Conservation (phyloP, 495 filamentous ascomycete genomes). For the Penicillium mononematosum region DNA sequence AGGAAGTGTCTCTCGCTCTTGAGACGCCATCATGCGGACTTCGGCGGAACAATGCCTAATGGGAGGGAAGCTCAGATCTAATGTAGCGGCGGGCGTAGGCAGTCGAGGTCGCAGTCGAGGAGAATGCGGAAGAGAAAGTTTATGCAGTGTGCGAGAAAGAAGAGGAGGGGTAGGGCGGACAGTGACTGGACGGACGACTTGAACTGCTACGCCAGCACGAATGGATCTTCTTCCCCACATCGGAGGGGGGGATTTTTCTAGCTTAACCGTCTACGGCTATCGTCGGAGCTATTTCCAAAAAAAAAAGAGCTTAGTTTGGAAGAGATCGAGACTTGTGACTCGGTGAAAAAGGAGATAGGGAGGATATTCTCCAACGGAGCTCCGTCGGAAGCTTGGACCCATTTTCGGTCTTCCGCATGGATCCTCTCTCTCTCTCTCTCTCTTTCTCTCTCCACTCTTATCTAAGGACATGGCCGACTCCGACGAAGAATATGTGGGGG, state of each 20-base stretch:
- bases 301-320: neutral
- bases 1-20: constrained; percentile 54
- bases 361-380: constrained; percentile 24
- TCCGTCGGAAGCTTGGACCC: constrained; percentile 61
- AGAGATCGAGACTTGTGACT: neutral
- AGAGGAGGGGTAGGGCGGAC: constrained; percentile 33
- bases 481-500: constrained; percentile 80
- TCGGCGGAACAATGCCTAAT: constrained; percentile 41
- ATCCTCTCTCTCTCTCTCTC: constrained; percentile 7
- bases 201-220: constrained; percentile 30
- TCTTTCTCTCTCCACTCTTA: neutral
- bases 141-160: constrained; percentile 24
- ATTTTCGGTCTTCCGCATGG: constrained; percentile 52
- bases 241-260: constrained; percentile 1
- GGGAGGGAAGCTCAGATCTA: constrained; percentile 15
- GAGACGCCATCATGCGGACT: constrained; percentile 44
- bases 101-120: constrained; percentile 23
- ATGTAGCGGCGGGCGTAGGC: constrained; percentile 15
- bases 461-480: constrained; percentile 49
- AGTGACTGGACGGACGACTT: constrained; percentile 25
- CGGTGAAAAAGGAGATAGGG: neutral
- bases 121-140: constrained; percentile 29
- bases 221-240: constrained; percentile 47
- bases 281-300: constrained; percentile 16
- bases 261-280: constrained; percentile 28